Conservation (phyloP, 306 rosid species). For the Arachis hypogaea region DNA sequence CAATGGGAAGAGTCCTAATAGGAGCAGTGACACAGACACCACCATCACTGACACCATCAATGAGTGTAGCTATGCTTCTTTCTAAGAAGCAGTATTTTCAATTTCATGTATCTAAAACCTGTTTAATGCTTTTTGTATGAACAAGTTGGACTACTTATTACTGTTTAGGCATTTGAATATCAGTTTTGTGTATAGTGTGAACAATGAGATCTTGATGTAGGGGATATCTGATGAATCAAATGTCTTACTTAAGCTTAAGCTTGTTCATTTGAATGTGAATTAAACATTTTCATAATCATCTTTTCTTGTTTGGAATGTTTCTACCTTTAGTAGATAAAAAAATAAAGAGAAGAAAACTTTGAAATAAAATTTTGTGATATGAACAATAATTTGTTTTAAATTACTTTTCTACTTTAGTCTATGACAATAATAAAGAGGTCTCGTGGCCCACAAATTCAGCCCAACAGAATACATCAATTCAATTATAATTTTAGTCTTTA, state of each 20-base stretch:
- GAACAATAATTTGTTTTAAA: too few relatives aligned
- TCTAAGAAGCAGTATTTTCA: conserved; percentile 12
- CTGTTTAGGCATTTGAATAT: not conserved
- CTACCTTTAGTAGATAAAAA: too few relatives aligned
- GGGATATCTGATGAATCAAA: not conserved
- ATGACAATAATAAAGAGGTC: too few relatives aligned
- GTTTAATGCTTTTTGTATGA: conserved; percentile 11
- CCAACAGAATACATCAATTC: too few relatives aligned
- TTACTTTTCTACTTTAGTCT: too few relatives aligned
- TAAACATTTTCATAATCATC: not conserved
- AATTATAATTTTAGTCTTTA: too few relatives aligned
- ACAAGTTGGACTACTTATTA: conserved; percentile 1
- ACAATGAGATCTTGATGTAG: not conserved
- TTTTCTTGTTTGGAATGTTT: not conserved
- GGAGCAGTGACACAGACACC: conserved; percentile 61
- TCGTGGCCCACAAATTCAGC: too few relatives aligned
- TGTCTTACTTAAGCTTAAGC: not conserved
- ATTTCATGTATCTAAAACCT: conserved; percentile 18
- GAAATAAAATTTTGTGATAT: too few relatives aligned
- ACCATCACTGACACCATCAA: conserved; percentile 65
- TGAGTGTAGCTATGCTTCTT: conserved; percentile 49
- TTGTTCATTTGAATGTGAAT: too few relatives aligned
- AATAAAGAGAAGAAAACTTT: too few relatives aligned
- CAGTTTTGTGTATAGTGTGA: conserved; percentile 31
- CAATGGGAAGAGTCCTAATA: conserved; percentile 48